phyloP scores from a whole-genome alignment of 345 rosid species.

The Moricandia moricandioides region DNA sequence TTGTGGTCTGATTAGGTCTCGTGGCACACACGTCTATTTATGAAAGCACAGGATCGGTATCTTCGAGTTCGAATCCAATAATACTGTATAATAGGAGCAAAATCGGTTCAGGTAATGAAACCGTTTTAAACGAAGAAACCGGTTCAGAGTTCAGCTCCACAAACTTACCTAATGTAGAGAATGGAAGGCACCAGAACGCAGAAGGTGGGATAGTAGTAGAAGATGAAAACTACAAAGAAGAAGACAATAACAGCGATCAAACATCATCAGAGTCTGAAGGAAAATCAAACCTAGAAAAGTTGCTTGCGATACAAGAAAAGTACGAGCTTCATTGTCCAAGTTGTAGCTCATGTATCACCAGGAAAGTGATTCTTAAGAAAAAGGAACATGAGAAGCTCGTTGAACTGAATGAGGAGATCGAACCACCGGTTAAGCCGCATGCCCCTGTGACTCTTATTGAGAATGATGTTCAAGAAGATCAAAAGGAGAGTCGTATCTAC shows the following conservation, averaged over 20 bases:
- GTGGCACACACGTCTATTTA: slow-evolving; percentile 5
- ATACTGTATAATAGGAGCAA: slow-evolving; percentile 1
- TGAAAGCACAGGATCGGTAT: slow-evolving; percentile 8
- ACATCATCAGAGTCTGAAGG: slow-evolving; percentile 7
- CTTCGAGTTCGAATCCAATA: slow-evolving; percentile 10
- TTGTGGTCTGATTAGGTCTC: neutral
- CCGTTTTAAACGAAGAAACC: neutral
- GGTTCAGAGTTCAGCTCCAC: slow-evolving; percentile 8
- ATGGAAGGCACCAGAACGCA: no score
- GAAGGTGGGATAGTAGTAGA: neutral
- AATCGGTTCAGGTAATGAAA: neutral
- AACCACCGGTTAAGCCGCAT: slow-evolving; percentile 17
- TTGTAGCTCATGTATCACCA: slow-evolving; percentile 68
- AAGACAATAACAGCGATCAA: neutral
- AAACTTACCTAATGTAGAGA: neutral
- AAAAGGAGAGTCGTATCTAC: slow-evolving; percentile 36
- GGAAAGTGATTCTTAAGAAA: slow-evolving; percentile 53
- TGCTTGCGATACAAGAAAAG: slow-evolving; percentile 61
- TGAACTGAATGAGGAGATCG: slow-evolving; percentile 24
- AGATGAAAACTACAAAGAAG: neutral
- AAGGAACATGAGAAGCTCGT: slow-evolving; percentile 30
- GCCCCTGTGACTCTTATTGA: neutral
- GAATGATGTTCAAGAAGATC: slow-evolving; percentile 14
- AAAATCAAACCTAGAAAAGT: slow-evolving; percentile 51
- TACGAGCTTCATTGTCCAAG: slow-evolving; percentile 78